Percentiles rank a stretch among this genome's conserved stretches.
Evolutionary conservation across 306 rosid genomes (phyloP).

Genomic region (Acmispon strigosus): DNA sequence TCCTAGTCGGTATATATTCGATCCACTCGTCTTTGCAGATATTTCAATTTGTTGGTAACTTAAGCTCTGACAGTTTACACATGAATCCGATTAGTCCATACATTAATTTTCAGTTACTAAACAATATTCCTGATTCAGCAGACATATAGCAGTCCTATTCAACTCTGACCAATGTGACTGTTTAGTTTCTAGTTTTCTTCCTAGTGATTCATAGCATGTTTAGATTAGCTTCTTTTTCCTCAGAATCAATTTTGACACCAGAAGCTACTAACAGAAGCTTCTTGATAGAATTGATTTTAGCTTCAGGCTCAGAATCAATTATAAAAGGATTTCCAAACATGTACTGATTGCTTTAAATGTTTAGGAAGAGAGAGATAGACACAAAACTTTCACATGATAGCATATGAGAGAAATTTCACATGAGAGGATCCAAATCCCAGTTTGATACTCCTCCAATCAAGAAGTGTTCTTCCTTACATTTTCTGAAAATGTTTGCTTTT

Average conservation of each 20-base stretch:
- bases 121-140: neutral
- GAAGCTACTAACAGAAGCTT: too few species aligned
- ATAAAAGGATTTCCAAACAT: too few species aligned
- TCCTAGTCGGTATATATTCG: conserved; percentile 47
- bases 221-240: too few species aligned
- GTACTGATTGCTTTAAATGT: too few species aligned
- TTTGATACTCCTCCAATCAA: neutral
- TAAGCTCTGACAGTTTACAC: neutral
- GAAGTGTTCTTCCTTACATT: neutral
- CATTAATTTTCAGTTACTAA: neutral
- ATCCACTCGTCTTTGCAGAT: neutral
- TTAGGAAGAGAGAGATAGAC: too few species aligned
- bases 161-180: neutral
- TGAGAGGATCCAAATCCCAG: neutral
- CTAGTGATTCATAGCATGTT: neutral
- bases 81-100: neutral
- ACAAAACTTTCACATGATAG: too few species aligned
- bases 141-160: neutral
- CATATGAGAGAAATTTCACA: too few species aligned
- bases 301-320: too few species aligned
- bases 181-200: neutral
- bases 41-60: neutral
- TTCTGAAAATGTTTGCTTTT: neutral
- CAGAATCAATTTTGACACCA: too few species aligned
- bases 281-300: too few species aligned